Conservation (phyloP, 208 protist genomes). For the Leishmania arabica region DNA sequence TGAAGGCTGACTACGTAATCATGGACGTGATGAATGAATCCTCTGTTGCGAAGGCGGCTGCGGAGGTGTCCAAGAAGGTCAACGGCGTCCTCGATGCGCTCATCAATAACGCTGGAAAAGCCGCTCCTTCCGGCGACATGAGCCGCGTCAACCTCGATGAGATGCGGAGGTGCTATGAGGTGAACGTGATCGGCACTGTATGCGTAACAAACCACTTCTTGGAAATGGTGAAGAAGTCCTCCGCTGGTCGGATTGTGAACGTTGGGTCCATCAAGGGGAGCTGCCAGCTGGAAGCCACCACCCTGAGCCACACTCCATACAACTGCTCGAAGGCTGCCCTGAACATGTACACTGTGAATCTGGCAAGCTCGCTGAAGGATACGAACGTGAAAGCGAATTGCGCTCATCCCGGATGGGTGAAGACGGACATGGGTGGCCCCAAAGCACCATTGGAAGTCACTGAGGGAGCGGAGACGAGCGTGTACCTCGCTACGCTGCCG, state of each 20-base stretch:
- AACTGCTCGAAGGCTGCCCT: conserved; percentile 72
- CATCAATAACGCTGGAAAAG: conserved; percentile 72
- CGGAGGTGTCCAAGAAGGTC: conserved; percentile 37
- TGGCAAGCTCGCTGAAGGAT: conserved; percentile 53
- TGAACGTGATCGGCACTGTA: conserved; percentile 61
- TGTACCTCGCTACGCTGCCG: conserved; percentile 78
- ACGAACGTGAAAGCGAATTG: conserved; percentile 68
- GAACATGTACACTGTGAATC: conserved; percentile 85
- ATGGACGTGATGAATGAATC: conserved; percentile 51
- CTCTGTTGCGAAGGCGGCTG: conserved; percentile 52
- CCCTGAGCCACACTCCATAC: conserved; percentile 39
- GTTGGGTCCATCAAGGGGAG: conserved; percentile 72
- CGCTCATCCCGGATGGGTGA: conserved; percentile 72
- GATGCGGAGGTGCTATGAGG: conserved; percentile 49
- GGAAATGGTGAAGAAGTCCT: conserved; percentile 55
- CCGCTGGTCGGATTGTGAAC: conserved; percentile 75
- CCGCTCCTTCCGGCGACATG: conserved; percentile 9
- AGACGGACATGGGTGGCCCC: conserved; percentile 72
- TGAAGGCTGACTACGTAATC: conserved; percentile 38
- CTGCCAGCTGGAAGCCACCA: conserved; percentile 20
- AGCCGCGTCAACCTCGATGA: conserved; percentile 36
- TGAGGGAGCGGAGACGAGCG: conserved; percentile 72
- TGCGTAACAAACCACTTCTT: conserved; percentile 74
- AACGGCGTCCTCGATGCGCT: conserved; percentile 59
- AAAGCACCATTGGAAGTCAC: conserved; percentile 45